Percentiles rank a stretch among this genome's conserved stretches.
Evolutionary conservation across 495 filamentous ascomycete genomes (phyloP).

Genomic region (Xylaria acuta): DNA sequence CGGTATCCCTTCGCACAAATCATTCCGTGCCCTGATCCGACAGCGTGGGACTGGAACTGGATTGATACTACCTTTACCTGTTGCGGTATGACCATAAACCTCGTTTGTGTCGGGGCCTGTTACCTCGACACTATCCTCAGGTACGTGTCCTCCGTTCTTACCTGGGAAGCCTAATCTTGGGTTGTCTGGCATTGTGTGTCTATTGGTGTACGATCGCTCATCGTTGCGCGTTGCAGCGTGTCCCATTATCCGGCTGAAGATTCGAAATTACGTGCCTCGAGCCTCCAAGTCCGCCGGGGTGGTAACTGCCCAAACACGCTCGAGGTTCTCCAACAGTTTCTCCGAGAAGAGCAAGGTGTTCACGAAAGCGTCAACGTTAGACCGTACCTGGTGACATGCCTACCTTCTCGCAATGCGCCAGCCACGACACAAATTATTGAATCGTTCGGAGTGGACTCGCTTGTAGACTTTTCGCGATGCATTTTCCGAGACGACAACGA

Average conservation of each 20-base stretch:
- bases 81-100: constrained; percentile 38
- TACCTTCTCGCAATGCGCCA: constrained; percentile 43
- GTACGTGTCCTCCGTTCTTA: constrained; percentile 47
- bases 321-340: constrained; percentile 70
- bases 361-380: constrained; percentile 27
- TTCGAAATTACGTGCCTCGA: constrained; percentile 71
- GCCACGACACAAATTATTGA: constrained; percentile 45
- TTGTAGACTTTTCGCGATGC: constrained; percentile 59
- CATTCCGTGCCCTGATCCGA: constrained; percentile 3
- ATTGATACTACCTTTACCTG: background rate
- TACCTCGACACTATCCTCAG: constrained; percentile 73
- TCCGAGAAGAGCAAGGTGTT: constrained; percentile 33
- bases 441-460: constrained; percentile 50
- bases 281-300: constrained; percentile 64
- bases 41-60: constrained; percentile 17
- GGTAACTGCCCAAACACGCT: constrained; percentile 76
- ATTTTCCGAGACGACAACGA: constrained; percentile 62
- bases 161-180: constrained; percentile 30
- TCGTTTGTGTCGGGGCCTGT: constrained; percentile 69
- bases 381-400: constrained; percentile 49
- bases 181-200: constrained; percentile 12
- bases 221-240: constrained; percentile 54
- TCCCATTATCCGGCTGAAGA: constrained; percentile 72
- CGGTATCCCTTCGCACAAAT: background rate
- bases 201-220: constrained; percentile 17